phyloP scores from a whole-genome alignment of 768 basidiomycete genomes.

The Boletus subparvulus region DNA sequence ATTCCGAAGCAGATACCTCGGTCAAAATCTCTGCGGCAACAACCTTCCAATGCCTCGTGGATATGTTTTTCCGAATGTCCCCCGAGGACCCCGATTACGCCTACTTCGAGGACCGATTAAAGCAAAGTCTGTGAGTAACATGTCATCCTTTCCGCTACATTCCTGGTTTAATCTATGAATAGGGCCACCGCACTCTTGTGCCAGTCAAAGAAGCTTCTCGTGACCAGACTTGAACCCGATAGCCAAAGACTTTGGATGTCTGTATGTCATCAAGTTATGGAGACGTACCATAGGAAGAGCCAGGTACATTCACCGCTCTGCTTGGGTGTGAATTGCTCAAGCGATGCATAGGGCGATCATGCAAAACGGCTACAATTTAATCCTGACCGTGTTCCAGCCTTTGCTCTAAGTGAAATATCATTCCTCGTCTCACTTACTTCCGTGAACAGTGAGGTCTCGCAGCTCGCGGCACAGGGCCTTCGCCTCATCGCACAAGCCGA shows the following conservation, averaged over 20 bases:
- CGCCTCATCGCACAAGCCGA: conserved; percentile 69
- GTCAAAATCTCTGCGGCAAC: conserved; percentile 62
- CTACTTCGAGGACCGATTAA: conserved; percentile 45
- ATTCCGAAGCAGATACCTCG: conserved; percentile 58
- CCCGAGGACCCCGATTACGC: conserved; percentile 38
- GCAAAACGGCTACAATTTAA: conserved; percentile 52
- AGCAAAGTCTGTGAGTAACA: conserved; percentile 43
- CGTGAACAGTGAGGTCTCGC: conserved; percentile 62
- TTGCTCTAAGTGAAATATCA: conserved; percentile 69
- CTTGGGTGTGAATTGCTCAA: conserved; percentile 1
- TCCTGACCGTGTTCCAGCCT: conserved; percentile 55
- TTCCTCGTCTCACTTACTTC: conserved; percentile 72
- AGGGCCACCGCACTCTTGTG: conserved; percentile 38
- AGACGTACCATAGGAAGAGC: conserved; percentile 50
- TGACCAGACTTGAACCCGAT: conserved; percentile 58
- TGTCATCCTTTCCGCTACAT: conserved; percentile 12
- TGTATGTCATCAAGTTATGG: conserved; percentile 59
- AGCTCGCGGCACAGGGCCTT: conserved; percentile 65
- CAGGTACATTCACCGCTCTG: conserved; percentile 38
- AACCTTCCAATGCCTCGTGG: conserved; percentile 46
- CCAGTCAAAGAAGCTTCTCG: conserved; percentile 56
- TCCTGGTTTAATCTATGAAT: background rate
- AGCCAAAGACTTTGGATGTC: conserved; percentile 68
- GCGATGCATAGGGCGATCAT: conserved; percentile 37
- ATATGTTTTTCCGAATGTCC: conserved; percentile 44